These are phyloP conservation scores for Diplodia corticola DNA, from an alignment of 2,329 filamentous ascomycete genomes.

Conservation along the genomic window DNA sequence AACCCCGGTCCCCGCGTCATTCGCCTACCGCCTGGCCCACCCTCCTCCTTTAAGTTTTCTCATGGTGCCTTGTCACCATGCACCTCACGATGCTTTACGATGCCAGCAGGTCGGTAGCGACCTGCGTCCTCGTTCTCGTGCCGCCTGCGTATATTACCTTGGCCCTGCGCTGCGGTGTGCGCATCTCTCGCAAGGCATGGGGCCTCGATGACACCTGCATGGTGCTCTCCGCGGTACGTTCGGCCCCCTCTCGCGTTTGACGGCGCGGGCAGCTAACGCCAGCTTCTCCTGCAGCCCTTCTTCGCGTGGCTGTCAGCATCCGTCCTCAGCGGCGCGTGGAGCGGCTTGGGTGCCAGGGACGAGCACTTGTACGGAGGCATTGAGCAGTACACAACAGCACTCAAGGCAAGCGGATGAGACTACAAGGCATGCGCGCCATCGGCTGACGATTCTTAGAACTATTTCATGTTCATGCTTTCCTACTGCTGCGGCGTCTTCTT, in stretches of 20 bases:
- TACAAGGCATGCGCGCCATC: neutral
- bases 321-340: neutral
- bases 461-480: slow-evolving; percentile 40
- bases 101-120: neutral
- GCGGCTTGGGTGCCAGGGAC: neutral
- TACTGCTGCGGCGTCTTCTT: slow-evolving; percentile 38
- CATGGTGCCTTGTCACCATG: neutral
- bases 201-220: neutral
- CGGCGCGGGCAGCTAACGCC: neutral
- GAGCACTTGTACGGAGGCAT: neutral
- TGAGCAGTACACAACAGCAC: neutral
- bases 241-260: neutral
- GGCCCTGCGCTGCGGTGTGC: neutral
- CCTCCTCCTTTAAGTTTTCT: neutral
- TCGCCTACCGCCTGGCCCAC: neutral
- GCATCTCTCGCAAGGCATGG: neutral
- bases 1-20: neutral
- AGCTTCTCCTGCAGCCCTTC: neutral
- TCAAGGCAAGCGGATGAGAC: neutral
- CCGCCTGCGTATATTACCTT: neutral
- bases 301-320: slow-evolving; percentile 6
- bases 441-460: slow-evolving; percentile 29
- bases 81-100: neutral
- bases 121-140: neutral
- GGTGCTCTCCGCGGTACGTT: neutral